Percentiles rank a stretch among this genome's conserved stretches.
Conservation (phyloP, 73 alveolate species). For the Tetrahymena borealis region DNA sequence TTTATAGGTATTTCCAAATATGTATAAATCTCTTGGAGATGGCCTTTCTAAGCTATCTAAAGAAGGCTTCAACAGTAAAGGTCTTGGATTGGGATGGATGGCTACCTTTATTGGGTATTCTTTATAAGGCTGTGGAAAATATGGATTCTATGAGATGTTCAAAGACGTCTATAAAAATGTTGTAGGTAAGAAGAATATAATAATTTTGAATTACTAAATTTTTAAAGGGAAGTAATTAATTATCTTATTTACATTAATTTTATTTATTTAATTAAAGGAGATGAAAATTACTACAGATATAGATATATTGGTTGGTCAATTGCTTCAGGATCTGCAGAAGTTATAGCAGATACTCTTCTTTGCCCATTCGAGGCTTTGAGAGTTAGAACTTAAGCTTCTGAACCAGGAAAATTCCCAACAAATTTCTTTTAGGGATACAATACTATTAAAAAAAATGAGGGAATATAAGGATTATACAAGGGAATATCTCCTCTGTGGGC, state of each 20-base stretch:
- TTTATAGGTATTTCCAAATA: too few species aligned
- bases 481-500: slow-evolving; percentile 75
- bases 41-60: slow-evolving; percentile 28
- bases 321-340: slow-evolving; percentile 76
- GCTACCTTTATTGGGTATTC: slow-evolving; percentile 77
- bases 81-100: slow-evolving; percentile 70
- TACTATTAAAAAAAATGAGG: slow-evolving; percentile 40
- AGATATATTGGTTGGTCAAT: slow-evolving; percentile 55
- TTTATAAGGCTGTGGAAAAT: slow-evolving; percentile 69
- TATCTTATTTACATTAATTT: too few species aligned
- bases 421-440: slow-evolving; percentile 40
- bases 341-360: slow-evolving; percentile 64
- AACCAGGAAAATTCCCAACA: slow-evolving; percentile 52
- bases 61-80: slow-evolving; percentile 39
- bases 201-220: too few species aligned
- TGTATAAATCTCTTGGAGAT: too few species aligned
- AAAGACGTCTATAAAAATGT: slow-evolving; percentile 67
- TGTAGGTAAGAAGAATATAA: slow-evolving; percentile 5
- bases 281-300: slow-evolving; percentile 54
- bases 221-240: too few species aligned
- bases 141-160: slow-evolving; percentile 80
- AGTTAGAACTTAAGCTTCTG: slow-evolving; percentile 59
- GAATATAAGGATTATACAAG: slow-evolving; percentile 63
- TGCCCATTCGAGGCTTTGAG: slow-evolving; percentile 71
- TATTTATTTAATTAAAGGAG: too few species aligned